Evolutionary conservation across 306 rosid species (phyloP), one percentile per base, ranked within the genome.

Genomic region (Trichosanthes truncata): DNA sequence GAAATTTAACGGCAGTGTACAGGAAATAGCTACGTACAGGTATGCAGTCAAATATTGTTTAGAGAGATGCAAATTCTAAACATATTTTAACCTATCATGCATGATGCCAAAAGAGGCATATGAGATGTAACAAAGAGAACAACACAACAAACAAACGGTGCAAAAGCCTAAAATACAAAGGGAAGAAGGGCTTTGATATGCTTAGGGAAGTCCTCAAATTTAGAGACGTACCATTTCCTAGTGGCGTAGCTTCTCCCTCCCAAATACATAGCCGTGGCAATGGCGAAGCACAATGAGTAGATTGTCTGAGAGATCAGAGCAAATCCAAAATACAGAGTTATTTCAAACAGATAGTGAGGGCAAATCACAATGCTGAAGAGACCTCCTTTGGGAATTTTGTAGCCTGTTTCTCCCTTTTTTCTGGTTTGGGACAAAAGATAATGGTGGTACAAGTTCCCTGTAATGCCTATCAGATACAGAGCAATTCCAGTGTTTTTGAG

Each of bases 271-370:
- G 81, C 65, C 12, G 88, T 77, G 80, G 91, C 98, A 11, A 82
- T 1, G 45, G 89, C 7, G 45, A 86, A 85, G 83, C 86, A 82
- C 52, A 89, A 61, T 1, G 90, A 40, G 83, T 85, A 91, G 3
- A 82, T 1, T 0, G 89, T 85, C 81, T 92, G 98, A 51, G 97
- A 86, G 49, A 94, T 88, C 36, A 85, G 84, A 20, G 90, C 86
- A 66, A 93, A 12, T 21, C 98, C 97, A 31, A 84, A 26, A 61
- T 84, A 94, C 35, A 3, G 86, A 10, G 83, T 84, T 38, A 88
- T 92, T 82, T 94, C 98, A 62, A 90, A 94, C 9, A 94, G 90
- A 83, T 90, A 94, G 62, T 94, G 96, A 1, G 97, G 97, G 86
- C 98, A 92, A 8, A 89, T 81, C 46, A 88, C 91, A 21, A 87